phyloP scores from a whole-genome alignment of 495 filamentous ascomycete genomes.

The Penicillium coffeae region DNA sequence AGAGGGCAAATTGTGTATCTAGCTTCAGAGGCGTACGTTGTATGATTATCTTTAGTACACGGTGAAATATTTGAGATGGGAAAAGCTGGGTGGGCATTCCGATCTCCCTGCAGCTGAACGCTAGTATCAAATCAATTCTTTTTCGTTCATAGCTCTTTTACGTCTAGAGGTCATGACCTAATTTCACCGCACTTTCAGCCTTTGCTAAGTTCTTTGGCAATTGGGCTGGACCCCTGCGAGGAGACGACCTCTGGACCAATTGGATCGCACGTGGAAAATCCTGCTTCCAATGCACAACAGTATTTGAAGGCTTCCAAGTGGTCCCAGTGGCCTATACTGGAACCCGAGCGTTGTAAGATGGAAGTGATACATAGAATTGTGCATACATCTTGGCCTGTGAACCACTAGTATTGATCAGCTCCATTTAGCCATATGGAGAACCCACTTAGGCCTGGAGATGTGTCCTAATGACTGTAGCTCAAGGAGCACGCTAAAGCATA shows the following conservation, averaged over 20 bases:
- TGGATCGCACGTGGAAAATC: too few species aligned
- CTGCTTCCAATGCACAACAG: too few species aligned
- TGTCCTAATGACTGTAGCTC: not conserved
- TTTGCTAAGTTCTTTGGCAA: not conserved
- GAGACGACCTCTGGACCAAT: too few species aligned
- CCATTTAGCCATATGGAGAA: not conserved
- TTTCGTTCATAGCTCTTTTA: not conserved
- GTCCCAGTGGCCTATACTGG: too few species aligned
- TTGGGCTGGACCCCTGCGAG: too few species aligned
- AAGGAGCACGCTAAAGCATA: not conserved
- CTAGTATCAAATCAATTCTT: not conserved
- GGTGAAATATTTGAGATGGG: constrained; percentile 2
- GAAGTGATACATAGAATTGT: too few species aligned
- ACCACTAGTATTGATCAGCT: not conserved
- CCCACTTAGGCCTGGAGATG: not conserved
- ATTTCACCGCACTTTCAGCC: not conserved
- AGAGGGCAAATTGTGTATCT: constrained; percentile 1
- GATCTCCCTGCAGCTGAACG: not conserved
- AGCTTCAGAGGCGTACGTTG: not conserved
- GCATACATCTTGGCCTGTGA: not conserved
- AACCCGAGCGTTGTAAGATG: too few species aligned
- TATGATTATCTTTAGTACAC: constrained; percentile 1
- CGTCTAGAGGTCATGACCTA: too few species aligned
- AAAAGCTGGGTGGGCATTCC: constrained; percentile 3
- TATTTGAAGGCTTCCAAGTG: too few species aligned